Evolutionary conservation across 768 basidiomycete genomes (phyloP), one percentile per base, ranked within the genome.

Genomic region (Termitomyces sp.): DNA sequence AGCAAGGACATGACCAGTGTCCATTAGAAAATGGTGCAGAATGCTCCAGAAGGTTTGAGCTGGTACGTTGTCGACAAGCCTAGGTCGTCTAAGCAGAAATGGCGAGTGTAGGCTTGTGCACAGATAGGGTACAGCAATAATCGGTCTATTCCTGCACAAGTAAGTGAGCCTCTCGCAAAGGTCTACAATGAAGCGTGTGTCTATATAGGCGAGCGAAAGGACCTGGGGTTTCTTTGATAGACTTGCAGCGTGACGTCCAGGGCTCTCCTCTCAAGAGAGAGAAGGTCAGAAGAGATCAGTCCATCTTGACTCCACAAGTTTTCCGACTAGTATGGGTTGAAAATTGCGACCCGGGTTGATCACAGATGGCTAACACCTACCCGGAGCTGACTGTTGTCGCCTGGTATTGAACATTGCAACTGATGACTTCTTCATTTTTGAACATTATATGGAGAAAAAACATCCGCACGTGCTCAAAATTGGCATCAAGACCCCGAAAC

Each of bases 101-200:
- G 15, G 37, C 3, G n/a, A 6, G 16, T 16, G 6, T 15, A 36
- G 18, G 16, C 36, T 6, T 16, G 3, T 9, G 10, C 33, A 34
- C 33, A 34, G 33, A 9, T 10, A 34, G 36, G 5, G 36, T 37
- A 37, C 16, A 37, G 36, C 2, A 37, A 15, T 18, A 6, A 37
- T 37, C 18, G 5, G 18, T 39, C 37, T 39, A 18, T 39, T 20
- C 22, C 8, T 83, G 83, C 9, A 85, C 73, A 2, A 76, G 76
- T 0, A 78, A 74, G 50, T 77, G 81, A 12, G 84, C 69, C 48
- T 84, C 77, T 5, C 73, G 61, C 29, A 84, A 60, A 16, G 81
- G 15, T 12, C 13, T 12, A 16, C n/a, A 20, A 6, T 31, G 10
- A 31, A n/a, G 8, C 18, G n/a, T 4, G n/a, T 31, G 12, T 29